Conservation (phyloP, 495 filamentous ascomycete genomes). For the Aspergillus coremiiformis region DNA sequence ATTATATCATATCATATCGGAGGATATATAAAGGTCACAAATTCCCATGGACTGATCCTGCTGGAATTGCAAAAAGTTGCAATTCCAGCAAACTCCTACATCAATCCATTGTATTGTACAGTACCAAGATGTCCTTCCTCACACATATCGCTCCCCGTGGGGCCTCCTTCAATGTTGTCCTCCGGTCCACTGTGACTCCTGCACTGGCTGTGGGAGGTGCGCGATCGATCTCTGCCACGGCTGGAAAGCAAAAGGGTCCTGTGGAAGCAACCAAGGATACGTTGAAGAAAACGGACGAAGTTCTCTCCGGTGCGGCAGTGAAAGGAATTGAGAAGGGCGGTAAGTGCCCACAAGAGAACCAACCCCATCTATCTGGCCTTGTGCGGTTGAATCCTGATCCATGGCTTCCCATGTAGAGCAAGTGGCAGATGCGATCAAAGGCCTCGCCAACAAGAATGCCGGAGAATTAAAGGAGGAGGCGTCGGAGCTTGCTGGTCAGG, state of each 20-base stretch:
- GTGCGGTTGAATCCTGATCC: background rate
- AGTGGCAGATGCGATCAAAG: slow-evolving; percentile 36
- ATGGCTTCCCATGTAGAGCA: slow-evolving; percentile 28
- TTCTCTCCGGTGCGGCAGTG: slow-evolving; percentile 46
- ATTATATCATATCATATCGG: too few relatives aligned
- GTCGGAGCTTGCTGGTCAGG: slow-evolving; percentile 24
- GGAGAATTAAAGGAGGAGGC: slow-evolving; percentile 37
- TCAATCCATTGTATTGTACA: slow-evolving; percentile 2
- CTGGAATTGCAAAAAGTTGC: too few relatives aligned
- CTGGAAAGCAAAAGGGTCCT: slow-evolving; percentile 26
- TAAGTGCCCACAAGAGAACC: slow-evolving; percentile 29
- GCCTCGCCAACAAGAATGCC: slow-evolving; percentile 27
- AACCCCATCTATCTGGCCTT: background rate
- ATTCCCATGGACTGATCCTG: too few relatives aligned
- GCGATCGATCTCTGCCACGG: slow-evolving; percentile 29
- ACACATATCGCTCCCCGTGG: slow-evolving; percentile 15
- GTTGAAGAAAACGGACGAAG: slow-evolving; percentile 47
- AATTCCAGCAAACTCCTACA: background rate
- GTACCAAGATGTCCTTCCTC: slow-evolving; percentile 20
- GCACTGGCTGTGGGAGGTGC: slow-evolving; percentile 11
- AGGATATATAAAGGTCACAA: too few relatives aligned
- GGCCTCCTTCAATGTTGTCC: slow-evolving; percentile 4
- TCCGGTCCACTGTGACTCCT: slow-evolving; percentile 14
- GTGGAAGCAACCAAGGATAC: slow-evolving; percentile 50
- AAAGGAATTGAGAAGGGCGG: slow-evolving; percentile 56